A percentile compares a stretch with the other conserved stretches of the same genome.
Evolutionary conservation across 2,329 filamentous ascomycete species (phyloP).

Genomic region (Malbranchea zuffiana): DNA sequence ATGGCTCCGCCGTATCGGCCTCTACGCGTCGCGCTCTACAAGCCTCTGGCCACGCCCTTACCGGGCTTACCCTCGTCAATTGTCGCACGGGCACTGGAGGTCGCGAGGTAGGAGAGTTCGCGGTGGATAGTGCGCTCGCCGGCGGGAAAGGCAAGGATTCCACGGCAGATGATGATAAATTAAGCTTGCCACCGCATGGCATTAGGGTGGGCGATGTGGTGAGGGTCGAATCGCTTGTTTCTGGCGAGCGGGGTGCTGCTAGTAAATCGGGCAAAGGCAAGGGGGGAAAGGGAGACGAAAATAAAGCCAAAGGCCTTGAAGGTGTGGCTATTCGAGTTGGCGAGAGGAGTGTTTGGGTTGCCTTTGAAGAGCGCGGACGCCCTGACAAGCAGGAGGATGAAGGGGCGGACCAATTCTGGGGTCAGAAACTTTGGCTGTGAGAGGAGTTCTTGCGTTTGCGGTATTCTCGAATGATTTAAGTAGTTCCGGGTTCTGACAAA

Average conservation of each 20-base stretch:
- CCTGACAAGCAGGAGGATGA: slow-evolving; percentile 33
- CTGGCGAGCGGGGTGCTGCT: slow-evolving; percentile 11
- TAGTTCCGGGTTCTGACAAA: slow-evolving; percentile 12
- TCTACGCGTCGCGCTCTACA: slow-evolving; percentile 35
- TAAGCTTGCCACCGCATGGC: slow-evolving; percentile 35
- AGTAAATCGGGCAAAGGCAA: slow-evolving; percentile 25
- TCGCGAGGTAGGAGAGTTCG: slow-evolving; percentile 76
- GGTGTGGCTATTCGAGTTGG: slow-evolving; percentile 39
- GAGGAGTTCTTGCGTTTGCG: slow-evolving; percentile 23
- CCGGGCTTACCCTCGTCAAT: slow-evolving; percentile 53
- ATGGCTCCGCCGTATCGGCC: slow-evolving; percentile 30
- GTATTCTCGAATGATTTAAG: not conserved
- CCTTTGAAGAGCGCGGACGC: slow-evolving; percentile 32
- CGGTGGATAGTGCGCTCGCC: slow-evolving; percentile 54
- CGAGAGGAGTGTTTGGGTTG: slow-evolving; percentile 35
- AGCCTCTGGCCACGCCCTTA: slow-evolving; percentile 32
- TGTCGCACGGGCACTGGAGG: slow-evolving; percentile 84
- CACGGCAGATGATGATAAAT: slow-evolving; percentile 21
- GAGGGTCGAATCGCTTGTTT: slow-evolving; percentile 30
- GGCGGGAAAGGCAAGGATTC: slow-evolving; percentile 9
- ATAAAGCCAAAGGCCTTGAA: slow-evolving; percentile 29
- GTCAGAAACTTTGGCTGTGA: slow-evolving; percentile 53
- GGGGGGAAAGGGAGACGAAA: slow-evolving; percentile 23
- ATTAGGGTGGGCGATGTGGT: slow-evolving; percentile 41
- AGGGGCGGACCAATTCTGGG: slow-evolving; percentile 40